phyloP scores from a whole-genome alignment of 306 rosid genomes.

The Delonix regia region DNA sequence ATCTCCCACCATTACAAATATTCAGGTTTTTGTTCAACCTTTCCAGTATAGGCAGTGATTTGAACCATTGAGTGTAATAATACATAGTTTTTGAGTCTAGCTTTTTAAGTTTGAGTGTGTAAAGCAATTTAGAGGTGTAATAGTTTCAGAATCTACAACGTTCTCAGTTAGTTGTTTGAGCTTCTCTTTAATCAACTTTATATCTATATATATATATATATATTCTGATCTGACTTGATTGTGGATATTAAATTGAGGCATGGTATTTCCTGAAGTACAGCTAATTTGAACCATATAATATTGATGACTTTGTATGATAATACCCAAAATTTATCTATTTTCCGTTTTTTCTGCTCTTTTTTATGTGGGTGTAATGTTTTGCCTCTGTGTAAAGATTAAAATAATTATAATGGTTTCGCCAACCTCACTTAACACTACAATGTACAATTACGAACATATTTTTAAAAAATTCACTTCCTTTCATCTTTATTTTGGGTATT shows the following conservation, averaged over 20 bases:
- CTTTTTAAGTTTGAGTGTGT: not conserved
- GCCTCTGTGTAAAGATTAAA: not conserved
- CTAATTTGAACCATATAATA: not conserved
- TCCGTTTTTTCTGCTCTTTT: too few relatives aligned
- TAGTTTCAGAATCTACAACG: conserved; percentile 15
- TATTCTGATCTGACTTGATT: conserved; percentile 1
- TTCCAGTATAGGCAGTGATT: not conserved
- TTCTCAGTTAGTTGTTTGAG: conserved; percentile 4
- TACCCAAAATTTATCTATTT: not conserved
- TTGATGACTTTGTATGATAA: not conserved
- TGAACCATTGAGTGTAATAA: not conserved
- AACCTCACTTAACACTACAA: not conserved
- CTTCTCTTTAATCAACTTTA: not conserved
- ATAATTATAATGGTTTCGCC: not conserved
- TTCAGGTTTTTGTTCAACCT: conserved; percentile 65
- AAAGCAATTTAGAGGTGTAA: not conserved
- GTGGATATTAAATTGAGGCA: not conserved
- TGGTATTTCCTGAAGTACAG: not conserved
- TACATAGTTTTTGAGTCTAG: conserved; percentile 19
- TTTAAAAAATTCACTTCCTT: not conserved
- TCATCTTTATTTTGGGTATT: not conserved
- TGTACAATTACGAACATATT: not conserved
- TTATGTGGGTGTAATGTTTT: not conserved
- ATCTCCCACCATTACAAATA: conserved; percentile 86
- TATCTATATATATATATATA: not conserved